Evolutionary conservation across 805 yeast genomes (phyloP).

Genomic region (Saccharomycopsis malanga): DNA sequence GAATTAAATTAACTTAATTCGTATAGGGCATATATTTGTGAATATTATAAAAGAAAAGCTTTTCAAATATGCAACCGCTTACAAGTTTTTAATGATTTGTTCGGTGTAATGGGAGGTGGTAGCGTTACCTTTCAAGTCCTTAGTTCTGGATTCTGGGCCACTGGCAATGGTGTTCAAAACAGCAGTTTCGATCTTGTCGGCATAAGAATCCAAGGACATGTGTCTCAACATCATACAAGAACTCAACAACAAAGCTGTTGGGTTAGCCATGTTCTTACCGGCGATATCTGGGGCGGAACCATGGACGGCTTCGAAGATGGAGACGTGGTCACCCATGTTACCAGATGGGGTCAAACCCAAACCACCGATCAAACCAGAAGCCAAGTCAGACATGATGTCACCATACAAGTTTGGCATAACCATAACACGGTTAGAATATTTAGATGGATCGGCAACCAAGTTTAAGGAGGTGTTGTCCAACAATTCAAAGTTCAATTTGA

Average conservation of each 20-base stretch:
- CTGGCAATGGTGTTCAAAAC: conserved; percentile 86
- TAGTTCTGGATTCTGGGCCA: conserved; percentile 76
- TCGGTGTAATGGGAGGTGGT: too few species aligned
- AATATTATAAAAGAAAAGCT: too few species aligned
- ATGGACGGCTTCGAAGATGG: conserved; percentile 99
- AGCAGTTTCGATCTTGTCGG: conserved; percentile 83
- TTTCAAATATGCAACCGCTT: too few species aligned
- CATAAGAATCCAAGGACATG: conserved; percentile 77
- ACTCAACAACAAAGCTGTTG: conserved; percentile 94
- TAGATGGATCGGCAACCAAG: conserved; percentile 97
- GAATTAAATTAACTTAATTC: too few species aligned
- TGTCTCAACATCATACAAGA: conserved; percentile 91
- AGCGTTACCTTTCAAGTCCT: conserved; percentile 85
- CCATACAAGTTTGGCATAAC: conserved; percentile 98
- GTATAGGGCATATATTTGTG: too few species aligned
- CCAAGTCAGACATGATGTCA: conserved; percentile 93
- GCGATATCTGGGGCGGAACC: conserved; percentile 96
- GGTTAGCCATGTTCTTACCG: conserved; percentile 94
- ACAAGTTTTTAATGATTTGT: too few species aligned
- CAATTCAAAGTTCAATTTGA: conserved; percentile 83
- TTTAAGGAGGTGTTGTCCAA: conserved; percentile 99
- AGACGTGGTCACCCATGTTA: conserved; percentile 94
- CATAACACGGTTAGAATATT: conserved; percentile 88
- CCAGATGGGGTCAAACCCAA: conserved; percentile 99
- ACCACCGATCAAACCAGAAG: conserved; percentile 92